Base-by-base conservation (phyloP, 176 grass and related monocot genomes). In the Pontederia crassipes region DNA sequence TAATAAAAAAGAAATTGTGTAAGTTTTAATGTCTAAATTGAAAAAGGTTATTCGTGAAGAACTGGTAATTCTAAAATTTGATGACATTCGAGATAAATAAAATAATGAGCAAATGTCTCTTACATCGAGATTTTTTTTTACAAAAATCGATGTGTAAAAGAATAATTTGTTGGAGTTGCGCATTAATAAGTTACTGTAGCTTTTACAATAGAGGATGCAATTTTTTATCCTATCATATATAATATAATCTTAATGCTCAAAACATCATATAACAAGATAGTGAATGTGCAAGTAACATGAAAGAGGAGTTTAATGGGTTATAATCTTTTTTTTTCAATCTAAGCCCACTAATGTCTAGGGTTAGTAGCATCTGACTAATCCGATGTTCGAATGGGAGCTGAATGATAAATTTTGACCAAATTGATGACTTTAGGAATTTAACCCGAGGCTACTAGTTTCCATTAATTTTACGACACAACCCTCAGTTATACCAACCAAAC, bases 211-310 rank as follows among this genome's bases (percentile, higher is more conserved):
- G 67, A 67, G 18, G 32, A 66, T 3, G 45, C 54, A 56, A 48
- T 78, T 40, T 57, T 11, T 0, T 11, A 1, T 64, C 61, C 16
- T 78, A 46, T 58, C 66, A 13, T n/a, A n/a, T n/a, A n/a, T 8
- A 35, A 5, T 13, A 72, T 52, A 24, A 27, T 3, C 72, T 66
- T 61, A 53, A 52, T 72, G 10, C 72, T 0, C 20, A 73, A 13
- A 52, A 60, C 10, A 55, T 80, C 48, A 24, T 32, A 10, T 62
- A 54, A 0, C 46, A 80, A 62, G 70, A 45, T 73, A 9, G 29
- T n/a, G n/a, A n/a, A n/a, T n/a, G 68, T 12, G 68, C 59, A 0
- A 72, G n/a, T 17, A 79, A 79, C 3, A 79, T 73, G 59, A 47
- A 15, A 12, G 67, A 78, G 51, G n/a, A 52, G 45, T 20, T 24